These are phyloP conservation scores for Periconia sp. DNA, from an alignment of 2,329 filamentous ascomycete species.

Conservation along the genomic window DNA sequence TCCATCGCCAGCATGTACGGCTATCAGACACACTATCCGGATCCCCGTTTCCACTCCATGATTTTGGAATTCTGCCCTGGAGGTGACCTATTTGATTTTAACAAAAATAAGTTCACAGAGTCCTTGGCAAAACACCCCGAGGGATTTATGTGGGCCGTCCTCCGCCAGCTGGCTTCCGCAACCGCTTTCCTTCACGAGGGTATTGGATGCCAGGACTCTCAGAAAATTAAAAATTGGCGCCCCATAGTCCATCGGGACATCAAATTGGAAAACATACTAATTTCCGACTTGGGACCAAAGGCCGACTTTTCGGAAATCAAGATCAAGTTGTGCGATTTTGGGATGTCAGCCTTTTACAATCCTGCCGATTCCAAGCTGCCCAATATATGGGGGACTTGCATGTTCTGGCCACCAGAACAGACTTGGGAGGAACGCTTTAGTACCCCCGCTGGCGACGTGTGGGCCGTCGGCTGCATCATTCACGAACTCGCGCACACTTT, in stretches of 20 bases:
- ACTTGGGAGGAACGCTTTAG: constrained; percentile 15
- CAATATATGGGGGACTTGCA: constrained; percentile 11
- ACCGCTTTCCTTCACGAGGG: constrained; percentile 26
- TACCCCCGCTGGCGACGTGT: constrained; percentile 23
- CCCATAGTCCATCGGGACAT: constrained; percentile 96
- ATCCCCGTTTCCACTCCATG: constrained; percentile 2
- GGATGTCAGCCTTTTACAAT: constrained; percentile 63
- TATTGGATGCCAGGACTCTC: constrained; percentile 2
- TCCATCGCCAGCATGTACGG: constrained; percentile 13
- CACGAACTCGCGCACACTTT: constrained; percentile 23
- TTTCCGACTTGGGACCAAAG: constrained; percentile 41
- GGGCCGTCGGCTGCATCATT: constrained; percentile 26
- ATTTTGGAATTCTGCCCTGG: constrained; percentile 16
- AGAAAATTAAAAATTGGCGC: constrained; percentile 58
- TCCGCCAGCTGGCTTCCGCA: constrained; percentile 14
- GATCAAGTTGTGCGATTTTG: constrained; percentile 70
- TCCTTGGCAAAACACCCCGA: constrained; percentile 10
- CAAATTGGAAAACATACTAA: constrained; percentile 88
- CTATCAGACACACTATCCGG: constrained; percentile 4
- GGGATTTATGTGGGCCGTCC: constrained; percentile 17
- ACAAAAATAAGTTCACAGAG: not conserved
- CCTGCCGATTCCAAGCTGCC: not conserved
- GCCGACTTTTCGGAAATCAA: constrained; percentile 31
- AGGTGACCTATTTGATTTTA: constrained; percentile 17
- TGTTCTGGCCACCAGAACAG: constrained; percentile 23